Conservation (phyloP, 495 filamentous ascomycete species). For the Penicillium crystallinum region DNA sequence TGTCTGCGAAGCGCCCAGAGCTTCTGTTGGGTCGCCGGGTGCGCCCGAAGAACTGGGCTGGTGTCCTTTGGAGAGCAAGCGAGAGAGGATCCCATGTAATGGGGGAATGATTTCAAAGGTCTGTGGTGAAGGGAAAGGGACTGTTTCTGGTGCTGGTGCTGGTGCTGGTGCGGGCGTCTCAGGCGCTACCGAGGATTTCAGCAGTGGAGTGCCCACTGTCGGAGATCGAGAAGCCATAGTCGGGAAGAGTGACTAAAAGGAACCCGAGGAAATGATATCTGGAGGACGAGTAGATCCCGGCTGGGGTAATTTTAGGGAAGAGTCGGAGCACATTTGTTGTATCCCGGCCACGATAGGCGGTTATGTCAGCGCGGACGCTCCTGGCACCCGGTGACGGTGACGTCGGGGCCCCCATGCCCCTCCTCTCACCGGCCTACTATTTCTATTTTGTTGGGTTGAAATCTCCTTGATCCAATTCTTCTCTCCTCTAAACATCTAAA, state of each 20-base stretch:
- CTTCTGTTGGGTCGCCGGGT: constrained; percentile 21
- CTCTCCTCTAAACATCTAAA: constrained; percentile 21
- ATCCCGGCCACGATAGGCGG: not conserved
- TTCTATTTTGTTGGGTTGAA: constrained; percentile 16
- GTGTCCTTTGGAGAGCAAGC: constrained; percentile 49
- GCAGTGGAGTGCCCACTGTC: constrained; percentile 32
- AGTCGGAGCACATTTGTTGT: constrained; percentile 26
- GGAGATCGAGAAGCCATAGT: constrained; percentile 39
- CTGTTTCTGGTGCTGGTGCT: constrained; percentile 43
- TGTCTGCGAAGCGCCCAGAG: constrained; percentile 19
- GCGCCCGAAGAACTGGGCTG: constrained; percentile 15
- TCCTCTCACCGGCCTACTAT: constrained; percentile 30
- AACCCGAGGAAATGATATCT: constrained; percentile 12
- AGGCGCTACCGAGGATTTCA: constrained; percentile 38
- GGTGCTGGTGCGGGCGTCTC: constrained; percentile 39
- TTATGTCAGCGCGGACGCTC: not conserved
- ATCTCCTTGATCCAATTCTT: constrained; percentile 16
- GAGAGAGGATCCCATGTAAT: constrained; percentile 69
- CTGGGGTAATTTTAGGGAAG: constrained; percentile 35
- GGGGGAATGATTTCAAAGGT: constrained; percentile 82
- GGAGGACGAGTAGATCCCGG: constrained; percentile 13
- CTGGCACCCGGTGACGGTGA: constrained; percentile 17
- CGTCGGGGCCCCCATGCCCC: constrained; percentile 31
- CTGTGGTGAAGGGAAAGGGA: constrained; percentile 48
- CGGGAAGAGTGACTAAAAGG: constrained; percentile 8